These are phyloP conservation scores for Amesomyces nigricolor DNA, from an alignment of 2,329 filamentous ascomycete genomes.

Conservation along the genomic window DNA sequence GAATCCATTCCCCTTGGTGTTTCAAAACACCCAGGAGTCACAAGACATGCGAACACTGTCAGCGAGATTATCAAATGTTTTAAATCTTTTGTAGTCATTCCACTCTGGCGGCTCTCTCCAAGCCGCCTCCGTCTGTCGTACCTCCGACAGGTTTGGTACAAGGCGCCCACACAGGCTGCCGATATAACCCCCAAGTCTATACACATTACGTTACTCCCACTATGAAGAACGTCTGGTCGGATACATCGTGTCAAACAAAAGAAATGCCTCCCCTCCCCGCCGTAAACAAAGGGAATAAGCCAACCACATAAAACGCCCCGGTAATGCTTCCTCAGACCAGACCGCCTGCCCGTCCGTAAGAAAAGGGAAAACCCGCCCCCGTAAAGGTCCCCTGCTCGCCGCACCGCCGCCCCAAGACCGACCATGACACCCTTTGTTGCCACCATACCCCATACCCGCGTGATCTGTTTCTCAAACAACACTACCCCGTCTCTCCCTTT, in stretches of 20 bases:
- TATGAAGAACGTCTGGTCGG: constrained; percentile 7
- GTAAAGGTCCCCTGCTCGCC: constrained; percentile 5
- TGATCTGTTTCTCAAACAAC: not conserved
- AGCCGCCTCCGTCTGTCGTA: too few relatives aligned
- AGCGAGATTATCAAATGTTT: too few relatives aligned
- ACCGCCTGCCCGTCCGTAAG: not conserved
- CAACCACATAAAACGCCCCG: not conserved
- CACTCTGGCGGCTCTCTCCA: too few relatives aligned
- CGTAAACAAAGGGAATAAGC: not conserved
- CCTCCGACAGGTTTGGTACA: not conserved
- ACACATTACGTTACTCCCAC: constrained; percentile 15
- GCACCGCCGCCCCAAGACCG: not conserved
- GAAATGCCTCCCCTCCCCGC: too few relatives aligned
- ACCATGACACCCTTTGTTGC: not conserved
- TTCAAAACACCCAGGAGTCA: too few relatives aligned
- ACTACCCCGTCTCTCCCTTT: constrained; percentile 11
- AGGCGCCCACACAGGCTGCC: not conserved
- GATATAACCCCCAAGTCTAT: constrained; percentile 3
- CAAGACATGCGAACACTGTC: too few relatives aligned
- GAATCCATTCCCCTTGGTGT: too few relatives aligned
- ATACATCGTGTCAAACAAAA: constrained; percentile 10
- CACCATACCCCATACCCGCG: not conserved
- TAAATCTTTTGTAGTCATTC: not conserved
- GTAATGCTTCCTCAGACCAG: too few relatives aligned
- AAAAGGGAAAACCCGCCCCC: not conserved